Conservation (phyloP, 2,329 filamentous ascomycete genomes). For the Trichoderma aggressivum region DNA sequence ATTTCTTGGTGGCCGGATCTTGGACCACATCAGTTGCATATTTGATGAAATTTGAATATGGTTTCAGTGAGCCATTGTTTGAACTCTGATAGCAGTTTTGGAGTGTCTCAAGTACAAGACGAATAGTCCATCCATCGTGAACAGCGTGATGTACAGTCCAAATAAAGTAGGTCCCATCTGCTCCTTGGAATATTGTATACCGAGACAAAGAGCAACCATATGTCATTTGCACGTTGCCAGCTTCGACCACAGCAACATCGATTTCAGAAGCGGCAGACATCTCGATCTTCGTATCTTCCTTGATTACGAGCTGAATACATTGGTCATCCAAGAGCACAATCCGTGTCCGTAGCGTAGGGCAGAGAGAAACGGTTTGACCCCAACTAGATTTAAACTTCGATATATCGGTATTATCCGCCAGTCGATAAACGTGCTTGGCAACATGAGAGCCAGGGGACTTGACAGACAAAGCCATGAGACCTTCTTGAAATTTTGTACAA, state of each 20-base stretch:
- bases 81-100: neutral
- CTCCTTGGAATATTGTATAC: neutral
- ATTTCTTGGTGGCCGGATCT: neutral
- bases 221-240: neutral
- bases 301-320: constrained; percentile 18
- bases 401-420: constrained; percentile 24
- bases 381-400: constrained; percentile 29
- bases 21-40: constrained; percentile 1
- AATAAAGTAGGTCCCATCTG: constrained; percentile 19
- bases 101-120: constrained; percentile 20
- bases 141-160: constrained; percentile 28
- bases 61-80: neutral
- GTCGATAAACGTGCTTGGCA: constrained; percentile 30
- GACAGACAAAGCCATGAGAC: constrained; percentile 34
- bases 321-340: constrained; percentile 16
- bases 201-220: neutral
- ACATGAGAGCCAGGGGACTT: constrained; percentile 26
- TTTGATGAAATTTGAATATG: neutral
- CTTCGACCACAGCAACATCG: neutral
- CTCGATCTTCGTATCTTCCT: neutral
- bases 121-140: constrained; percentile 30
- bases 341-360: constrained; percentile 9
- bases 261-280: neutral
- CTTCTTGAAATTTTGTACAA: constrained; percentile 38
- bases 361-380: constrained; percentile 14